Evolutionary conservation across 179 eudicot species (phyloP).

Genomic region (Camellia oleifera): DNA sequence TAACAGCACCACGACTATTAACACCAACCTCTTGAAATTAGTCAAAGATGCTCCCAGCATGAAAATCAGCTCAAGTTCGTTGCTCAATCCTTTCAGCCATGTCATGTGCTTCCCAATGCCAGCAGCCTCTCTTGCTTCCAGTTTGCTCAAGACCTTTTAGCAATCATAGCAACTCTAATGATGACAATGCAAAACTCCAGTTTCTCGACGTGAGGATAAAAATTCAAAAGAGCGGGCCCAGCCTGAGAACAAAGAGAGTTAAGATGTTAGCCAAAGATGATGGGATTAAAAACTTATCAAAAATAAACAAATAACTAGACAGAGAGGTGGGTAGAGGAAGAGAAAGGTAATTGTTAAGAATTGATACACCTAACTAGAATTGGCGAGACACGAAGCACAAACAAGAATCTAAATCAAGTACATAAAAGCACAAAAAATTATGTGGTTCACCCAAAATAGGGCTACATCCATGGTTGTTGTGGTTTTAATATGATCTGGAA

Average conservation of each 20-base stretch:
- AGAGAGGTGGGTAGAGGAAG: background rate
- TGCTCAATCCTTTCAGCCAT: conserved; percentile 12
- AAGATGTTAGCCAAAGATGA: conserved; percentile 11
- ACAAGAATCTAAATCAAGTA: too few species aligned
- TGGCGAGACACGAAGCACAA: too few species aligned
- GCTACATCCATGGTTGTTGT: too few species aligned
- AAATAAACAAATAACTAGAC: background rate
- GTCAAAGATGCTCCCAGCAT: conserved; percentile 11
- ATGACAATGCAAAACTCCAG: conserved; percentile 1
- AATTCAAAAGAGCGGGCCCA: conserved; percentile 14
- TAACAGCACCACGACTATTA: background rate
- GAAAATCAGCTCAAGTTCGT: background rate
- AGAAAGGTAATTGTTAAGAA: too few species aligned
- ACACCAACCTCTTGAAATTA: conserved; percentile 5
- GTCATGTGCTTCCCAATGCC: conserved; percentile 1
- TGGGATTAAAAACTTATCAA: background rate
- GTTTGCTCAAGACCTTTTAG: conserved; percentile 18
- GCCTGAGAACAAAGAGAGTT: conserved; percentile 2
- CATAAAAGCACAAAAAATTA: too few species aligned
- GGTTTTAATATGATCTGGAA: too few species aligned
- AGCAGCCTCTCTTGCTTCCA: conserved; percentile 15
- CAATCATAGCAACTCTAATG: conserved; percentile 18
- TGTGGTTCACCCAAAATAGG: too few species aligned
- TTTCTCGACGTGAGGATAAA: background rate
- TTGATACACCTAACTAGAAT: too few species aligned